phyloP scores from a whole-genome alignment of 768 basidiomycete species.

The Amanita rubescens region DNA sequence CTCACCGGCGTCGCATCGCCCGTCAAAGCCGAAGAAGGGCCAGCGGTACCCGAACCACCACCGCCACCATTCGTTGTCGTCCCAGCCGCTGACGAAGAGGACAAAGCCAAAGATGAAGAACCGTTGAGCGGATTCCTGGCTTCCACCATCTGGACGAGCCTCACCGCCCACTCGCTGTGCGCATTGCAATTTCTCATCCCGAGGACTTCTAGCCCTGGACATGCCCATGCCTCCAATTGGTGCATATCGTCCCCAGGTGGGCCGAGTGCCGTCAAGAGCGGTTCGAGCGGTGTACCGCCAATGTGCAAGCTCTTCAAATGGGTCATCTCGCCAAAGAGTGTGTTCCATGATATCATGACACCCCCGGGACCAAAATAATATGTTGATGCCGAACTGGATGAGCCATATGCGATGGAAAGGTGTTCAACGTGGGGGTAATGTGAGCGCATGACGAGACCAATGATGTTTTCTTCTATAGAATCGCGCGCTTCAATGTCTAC shows the following conservation, averaged over 20 bases:
- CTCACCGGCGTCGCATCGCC: conserved; percentile 32
- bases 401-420: conserved; percentile 57
- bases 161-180: conserved; percentile 56
- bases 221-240: conserved; percentile 43
- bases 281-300: conserved; percentile 60
- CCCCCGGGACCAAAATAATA: conserved; percentile 56
- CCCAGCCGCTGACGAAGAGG: conserved; percentile 12
- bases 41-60: too few species aligned
- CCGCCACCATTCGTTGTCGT: too few species aligned
- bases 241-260: conserved; percentile 52
- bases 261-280: conserved; percentile 49
- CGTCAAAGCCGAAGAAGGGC: neutral
- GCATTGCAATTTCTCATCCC: conserved; percentile 59
- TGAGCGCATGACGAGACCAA: conserved; percentile 52
- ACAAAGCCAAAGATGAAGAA: conserved; percentile 1
- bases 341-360: conserved; percentile 57
- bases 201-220: conserved; percentile 53
- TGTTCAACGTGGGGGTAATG: conserved; percentile 47
- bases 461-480: conserved; percentile 65
- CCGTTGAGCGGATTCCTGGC: conserved; percentile 54
- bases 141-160: conserved; percentile 67
- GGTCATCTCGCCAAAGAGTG: conserved; percentile 48
- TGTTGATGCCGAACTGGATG: conserved; percentile 12
- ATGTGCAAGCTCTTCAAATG: conserved; percentile 53
- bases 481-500: conserved; percentile 73